phyloP scores from a whole-genome alignment of 106 monocot genomes.

The Allium fistulosum region DNA sequence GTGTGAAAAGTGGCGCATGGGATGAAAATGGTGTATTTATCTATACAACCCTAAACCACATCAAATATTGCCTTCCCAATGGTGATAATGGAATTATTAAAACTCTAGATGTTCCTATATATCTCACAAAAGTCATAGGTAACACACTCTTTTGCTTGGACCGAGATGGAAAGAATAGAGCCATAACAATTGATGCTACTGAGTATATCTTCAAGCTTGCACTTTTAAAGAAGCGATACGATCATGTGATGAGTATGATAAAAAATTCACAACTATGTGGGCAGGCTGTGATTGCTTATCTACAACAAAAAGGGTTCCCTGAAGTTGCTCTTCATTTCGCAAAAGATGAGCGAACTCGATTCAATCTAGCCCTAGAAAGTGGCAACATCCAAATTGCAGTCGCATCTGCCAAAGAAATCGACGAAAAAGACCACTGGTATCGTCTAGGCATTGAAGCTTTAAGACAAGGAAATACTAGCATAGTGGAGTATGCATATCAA shows the following conservation, averaged over 20 bases:
- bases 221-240: conserved; percentile 66
- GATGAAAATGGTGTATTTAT: conserved; percentile 95
- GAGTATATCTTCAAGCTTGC: conserved; percentile 95
- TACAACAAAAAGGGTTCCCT: conserved; percentile 89
- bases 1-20: conserved; percentile 96
- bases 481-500: conserved; percentile 93
- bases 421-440: conserved; percentile 97
- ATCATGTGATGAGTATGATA: conserved; percentile 94
- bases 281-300: conserved; percentile 85
- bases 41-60: conserved; percentile 86
- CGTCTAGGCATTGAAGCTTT: conserved; percentile 90
- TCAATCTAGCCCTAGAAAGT: conserved; percentile 88
- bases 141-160: conserved; percentile 76
- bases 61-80: conserved; percentile 93
- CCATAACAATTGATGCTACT: conserved; percentile 69
- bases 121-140: conserved; percentile 68
- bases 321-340: conserved; percentile 95
- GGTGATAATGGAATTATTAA: conserved; percentile 87
- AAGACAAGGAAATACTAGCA: conserved; percentile 84
- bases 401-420: conserved; percentile 91
- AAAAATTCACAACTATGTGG: conserved; percentile 78
- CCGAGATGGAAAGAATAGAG: conserved; percentile 68
- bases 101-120: conserved; percentile 78
- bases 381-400: conserved; percentile 94
- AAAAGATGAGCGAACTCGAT: conserved; percentile 86